Evolutionary conservation across 2,329 filamentous ascomycete species (phyloP).

Genomic region (Phyllachora maydis): DNA sequence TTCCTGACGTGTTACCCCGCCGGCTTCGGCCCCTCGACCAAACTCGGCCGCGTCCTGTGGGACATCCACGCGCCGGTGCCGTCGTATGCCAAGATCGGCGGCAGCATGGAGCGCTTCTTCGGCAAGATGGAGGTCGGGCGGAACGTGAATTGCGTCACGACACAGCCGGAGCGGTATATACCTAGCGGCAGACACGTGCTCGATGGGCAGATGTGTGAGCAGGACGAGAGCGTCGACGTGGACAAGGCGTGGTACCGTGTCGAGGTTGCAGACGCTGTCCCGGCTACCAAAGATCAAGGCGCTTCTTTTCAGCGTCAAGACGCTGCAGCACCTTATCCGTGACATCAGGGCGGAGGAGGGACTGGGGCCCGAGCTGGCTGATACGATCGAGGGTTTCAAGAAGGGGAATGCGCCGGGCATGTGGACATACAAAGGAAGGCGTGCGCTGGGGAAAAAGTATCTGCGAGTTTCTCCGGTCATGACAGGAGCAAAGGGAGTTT

Average conservation of each 20-base stretch:
- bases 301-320: conserved; percentile 34
- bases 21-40: conserved; percentile 27
- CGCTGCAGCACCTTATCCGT: conserved; percentile 25
- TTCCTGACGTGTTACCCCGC: conserved; percentile 30
- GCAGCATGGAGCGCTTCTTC: conserved; percentile 34
- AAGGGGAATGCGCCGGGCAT: conserved; percentile 29
- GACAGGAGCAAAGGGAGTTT: no score
- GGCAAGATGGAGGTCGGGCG: conserved; percentile 22
- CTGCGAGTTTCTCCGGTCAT: conserved; percentile 21
- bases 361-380: conserved; percentile 20
- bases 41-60: conserved; percentile 23
- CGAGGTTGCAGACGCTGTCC: conserved; percentile 27
- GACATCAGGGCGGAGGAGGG: conserved; percentile 29
- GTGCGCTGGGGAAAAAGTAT: conserved; percentile 24
- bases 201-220: conserved; percentile 11
- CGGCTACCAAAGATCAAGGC: conserved; percentile 23
- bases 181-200: conserved; percentile 15
- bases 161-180: conserved; percentile 18
- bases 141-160: conserved; percentile 25
- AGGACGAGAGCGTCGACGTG: conserved; percentile 16
- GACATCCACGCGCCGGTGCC: conserved; percentile 32
- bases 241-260: conserved; percentile 13
- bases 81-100: conserved; percentile 28
- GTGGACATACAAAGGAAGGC: conserved; percentile 29
- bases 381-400: conserved; percentile 29